These are phyloP conservation scores for Haberlea rhodopensis DNA, from an alignment of 257 asterid genomes.

Conservation along the genomic window DNA sequence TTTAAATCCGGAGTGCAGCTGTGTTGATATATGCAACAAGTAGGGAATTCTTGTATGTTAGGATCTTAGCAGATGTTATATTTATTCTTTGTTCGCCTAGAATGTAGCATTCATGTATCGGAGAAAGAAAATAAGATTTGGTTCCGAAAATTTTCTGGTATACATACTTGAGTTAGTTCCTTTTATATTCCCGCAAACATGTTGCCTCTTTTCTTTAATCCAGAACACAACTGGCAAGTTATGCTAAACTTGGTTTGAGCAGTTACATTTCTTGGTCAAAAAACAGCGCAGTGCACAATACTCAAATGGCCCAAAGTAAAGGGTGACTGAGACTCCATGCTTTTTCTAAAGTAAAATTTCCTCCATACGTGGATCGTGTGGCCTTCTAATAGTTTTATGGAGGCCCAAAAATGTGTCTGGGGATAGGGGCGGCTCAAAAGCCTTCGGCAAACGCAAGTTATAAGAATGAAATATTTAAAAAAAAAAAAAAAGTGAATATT, in stretches of 20 bases:
- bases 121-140: slow-evolving; percentile 26
- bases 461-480: too few relatives aligned
- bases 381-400: too few relatives aligned
- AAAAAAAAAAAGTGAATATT: too few relatives aligned
- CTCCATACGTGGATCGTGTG: too few relatives aligned
- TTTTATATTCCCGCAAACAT: neutral
- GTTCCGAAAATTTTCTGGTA: slow-evolving; percentile 29
- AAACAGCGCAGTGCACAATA: too few relatives aligned
- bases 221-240: neutral
- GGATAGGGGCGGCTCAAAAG: too few relatives aligned
- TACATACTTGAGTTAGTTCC: slow-evolving; percentile 11
- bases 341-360: too few relatives aligned
- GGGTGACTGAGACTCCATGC: too few relatives aligned
- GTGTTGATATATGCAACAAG: slow-evolving; percentile 12
- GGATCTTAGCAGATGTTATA: slow-evolving; percentile 21
- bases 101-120: slow-evolving; percentile 32
- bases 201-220: neutral
- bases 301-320: too few relatives aligned
- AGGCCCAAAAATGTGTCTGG: too few relatives aligned
- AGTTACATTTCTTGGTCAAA: too few relatives aligned
- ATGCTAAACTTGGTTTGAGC: slow-evolving; percentile 8
- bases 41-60: slow-evolving; percentile 34
- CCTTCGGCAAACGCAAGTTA: too few relatives aligned
- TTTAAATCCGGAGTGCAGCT: slow-evolving; percentile 16
- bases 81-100: slow-evolving; percentile 35